Evolutionary conservation across 208 protist genomes (phyloP), one percentile per base, ranked within the genome.

Genomic region (Leptomonas pyrrhocoris): DNA sequence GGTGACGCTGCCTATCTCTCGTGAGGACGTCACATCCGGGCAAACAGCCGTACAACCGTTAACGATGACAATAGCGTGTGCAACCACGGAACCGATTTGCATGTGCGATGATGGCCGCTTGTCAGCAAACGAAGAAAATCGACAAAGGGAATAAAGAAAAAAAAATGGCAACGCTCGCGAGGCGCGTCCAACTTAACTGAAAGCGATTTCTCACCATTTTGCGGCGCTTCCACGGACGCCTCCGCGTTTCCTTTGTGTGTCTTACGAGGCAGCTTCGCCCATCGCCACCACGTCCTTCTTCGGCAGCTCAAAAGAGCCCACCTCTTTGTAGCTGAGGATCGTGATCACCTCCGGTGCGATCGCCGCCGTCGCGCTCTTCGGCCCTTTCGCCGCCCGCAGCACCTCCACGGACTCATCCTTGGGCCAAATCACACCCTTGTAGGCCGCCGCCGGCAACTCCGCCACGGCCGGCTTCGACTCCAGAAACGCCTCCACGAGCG

Each of bases 371-470:
- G 56, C 23, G 46, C 59, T 74, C 25, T 66, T 67, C 25, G 78
- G 36, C 11, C 56, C 42, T 71, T 86, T 89, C 12, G 74, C 64
- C 62, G 67, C 68, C 43, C 76, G 73, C 46, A 42, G 68, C 31
- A 94, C 68, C 19, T 89, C 85, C 9, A 65, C 67, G 23, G 74
- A 21, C 21, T 89, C 79, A 18, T 94, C 88, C 72, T 94, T 94
- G 4, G 77, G 65, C 85, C 85, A 89, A 49, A 94, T 11, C 27
- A 94, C 70, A 25, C 83, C 82, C 49, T 57, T 48, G 72, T 68
- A 74, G 30, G 42, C 45, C 18, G 30, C 1, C 18, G 36, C 54
- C 11, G 83, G 64, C 25, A 84, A 54, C 42, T 75, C 74, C 1
- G 79, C 61, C 36, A 68, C 57, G 51, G 54, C 73, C 51, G 72